Base-by-base conservation (phyloP, 139 green algal genomes). In the Chlorella sp. region DNA sequence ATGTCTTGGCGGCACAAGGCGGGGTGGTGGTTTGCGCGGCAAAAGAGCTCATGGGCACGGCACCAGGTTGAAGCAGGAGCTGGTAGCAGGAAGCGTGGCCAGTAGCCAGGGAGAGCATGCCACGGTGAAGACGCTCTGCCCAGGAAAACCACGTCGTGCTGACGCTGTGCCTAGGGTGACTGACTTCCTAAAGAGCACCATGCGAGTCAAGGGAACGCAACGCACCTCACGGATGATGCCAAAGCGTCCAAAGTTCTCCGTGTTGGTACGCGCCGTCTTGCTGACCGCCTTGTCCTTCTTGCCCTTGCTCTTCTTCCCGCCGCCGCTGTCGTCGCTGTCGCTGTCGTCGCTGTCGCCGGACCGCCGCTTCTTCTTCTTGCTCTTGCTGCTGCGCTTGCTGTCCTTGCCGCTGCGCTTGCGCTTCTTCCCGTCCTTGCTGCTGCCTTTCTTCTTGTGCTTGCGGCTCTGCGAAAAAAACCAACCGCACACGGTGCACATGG, bases 141-240 rank as follows among this genome's bases (percentile, higher is more conserved):
- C n/a, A n/a, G n/a, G n/a, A n/a, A n/a, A n/a, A n/a, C n/a, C n/a
- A n/a, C n/a, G n/a, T n/a, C n/a, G n/a, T n/a, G n/a, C n/a, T n/a
- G n/a, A n/a, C n/a, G n/a, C n/a, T n/a, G n/a, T n/a, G n/a, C n/a
- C n/a, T n/a, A n/a, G n/a, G n/a, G n/a, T n/a, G n/a, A n/a, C n/a
- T n/a, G n/a, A n/a, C n/a, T n/a, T n/a, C n/a, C n/a, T n/a, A n/a
- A n/a, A n/a, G n/a, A n/a, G n/a, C n/a, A n/a, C n/a, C n/a, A n/a
- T n/a, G n/a, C n/a, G n/a, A n/a, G n/a, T n/a, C n/a, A n/a, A n/a
- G n/a, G n/a, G n/a, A n/a, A n/a, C n/a, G n/a, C n/a, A n/a, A n/a
- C n/a, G n/a, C 71, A 91, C 81, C 80, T 96, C 88, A 20, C 90
- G 77, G 31, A 96, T 88, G 70, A 93, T 84, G 70, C 91, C 91